Base-by-base conservation (phyloP, 1,139 yeast species). In the Geotrichum fermentans region DNA sequence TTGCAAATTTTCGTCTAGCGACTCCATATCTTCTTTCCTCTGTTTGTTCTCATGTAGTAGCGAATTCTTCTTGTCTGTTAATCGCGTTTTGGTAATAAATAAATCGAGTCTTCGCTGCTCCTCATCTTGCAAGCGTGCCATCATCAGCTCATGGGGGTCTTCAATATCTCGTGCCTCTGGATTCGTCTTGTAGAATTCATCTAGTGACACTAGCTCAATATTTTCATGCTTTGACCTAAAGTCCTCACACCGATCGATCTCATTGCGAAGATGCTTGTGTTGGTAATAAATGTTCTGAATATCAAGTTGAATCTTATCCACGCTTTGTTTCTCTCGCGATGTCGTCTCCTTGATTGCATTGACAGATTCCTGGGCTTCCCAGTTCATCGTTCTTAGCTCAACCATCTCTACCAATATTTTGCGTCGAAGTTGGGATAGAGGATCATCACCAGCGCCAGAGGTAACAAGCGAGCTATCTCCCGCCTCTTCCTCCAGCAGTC, bases 251-350 rank as follows among this genome's bases (percentile, higher is more conserved):
- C 54, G 47, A 18, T 58, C 64, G 17, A 67, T 65, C 43, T 64
- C 67, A 16, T 55, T 54, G 32, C 56, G 54, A 34, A 67, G 54
- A 48, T 65, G 65, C 45, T 60, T 57, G 42, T 65, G 70, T 50
- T 65, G 63, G 50, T 66, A 66, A 22, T 60, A 49, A 17, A 65
- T 58, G 46, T 67, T 65, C 49, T 66, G 69, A 20, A 65, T 57
- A 22, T 61, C 64, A 14, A 65, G 56, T 32, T 61, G 58, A 22
- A 60, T 52, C 11, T 50, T 48, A 48, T 67, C 70, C 1, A 62
- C 59, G n/a, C 58, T 59, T 28, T 54, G 55, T 43, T 61, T 59
- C 26, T 56, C 55, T n/a, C 46, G 50, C 2, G 51, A 45, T 4
- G 66, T 61, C 6, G 45, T 51, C 11, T 56, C 59, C 47, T 58